Evolutionary conservation across 73 alveolate genomes (phyloP), one percentile per base, ranked within the genome.

Genomic region (Breviolum minutum): DNA sequence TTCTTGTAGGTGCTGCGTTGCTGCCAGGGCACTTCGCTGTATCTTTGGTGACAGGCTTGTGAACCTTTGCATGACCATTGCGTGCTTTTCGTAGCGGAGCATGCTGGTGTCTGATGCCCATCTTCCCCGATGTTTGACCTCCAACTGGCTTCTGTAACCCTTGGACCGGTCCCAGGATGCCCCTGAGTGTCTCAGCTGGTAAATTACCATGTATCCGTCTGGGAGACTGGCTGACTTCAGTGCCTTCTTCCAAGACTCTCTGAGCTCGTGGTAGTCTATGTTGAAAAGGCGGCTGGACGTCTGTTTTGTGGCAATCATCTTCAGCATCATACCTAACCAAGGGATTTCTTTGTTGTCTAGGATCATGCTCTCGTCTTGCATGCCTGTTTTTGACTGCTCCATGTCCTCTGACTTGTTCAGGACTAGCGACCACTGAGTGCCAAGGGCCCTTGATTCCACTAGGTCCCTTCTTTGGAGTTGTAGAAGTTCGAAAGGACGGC

Each of bases 141-240:
- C 98, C 63, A 92, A 48, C 68, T 70, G 79, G 66, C 48, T 77
- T 54, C 99, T 61, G 68, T 30, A 79, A 6, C 48, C 13, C 48
- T 76, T 54, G 40, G 12, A 11, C 26, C 89, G 80, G 63, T 73
- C 86, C 70, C 84, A 26, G 12, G 84, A 61, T 8, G 99, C 94
- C 7, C 99, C 99, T 11, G 83, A 54, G 99, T 79, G 99, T 6
- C 99, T 70, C 30, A 94, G 69, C 63, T 77, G 93, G 40, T 94
- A 64, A 16, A 26, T 60, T 64, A 64, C 85, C 22, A 24, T 63
- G 40, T 20, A 62, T 11, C 0, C 62, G 12, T 11, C n/a, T 7
- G 73, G 76, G 61, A 83, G 92, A 20, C n/a, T n/a, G 10, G 60
- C 60, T 8, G n/a, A 3, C 19, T 14, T 8, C 62, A 83, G 48